Percentiles rank a stretch among this genome's conserved stretches.
These are phyloP conservation scores for Vitis hybrid DNA, from an alignment of 177 flowering plant species.

Conservation along the genomic window DNA sequence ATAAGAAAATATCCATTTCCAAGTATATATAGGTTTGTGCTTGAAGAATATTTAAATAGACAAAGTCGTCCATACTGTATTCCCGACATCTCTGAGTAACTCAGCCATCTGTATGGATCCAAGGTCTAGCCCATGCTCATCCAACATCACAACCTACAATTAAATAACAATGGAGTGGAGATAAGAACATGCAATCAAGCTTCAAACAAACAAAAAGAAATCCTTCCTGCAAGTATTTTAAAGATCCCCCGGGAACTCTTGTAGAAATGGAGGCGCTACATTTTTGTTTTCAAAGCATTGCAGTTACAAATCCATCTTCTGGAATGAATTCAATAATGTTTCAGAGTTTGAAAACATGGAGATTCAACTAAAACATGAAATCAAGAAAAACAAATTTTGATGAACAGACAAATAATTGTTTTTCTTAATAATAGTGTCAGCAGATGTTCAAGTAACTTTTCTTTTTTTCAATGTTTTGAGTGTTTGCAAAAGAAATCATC, in stretches of 20 bases:
- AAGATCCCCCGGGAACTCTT: neutral
- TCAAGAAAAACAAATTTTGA: neutral
- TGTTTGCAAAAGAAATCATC: no score
- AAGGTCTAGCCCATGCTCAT: slow-evolving; percentile 73
- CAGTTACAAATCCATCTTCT: neutral
- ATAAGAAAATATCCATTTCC: neutral
- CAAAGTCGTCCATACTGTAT: slow-evolving; percentile 37
- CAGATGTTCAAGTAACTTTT: no score
- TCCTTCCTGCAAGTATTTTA: neutral
- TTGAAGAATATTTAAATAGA: no score
- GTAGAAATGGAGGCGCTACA: neutral
- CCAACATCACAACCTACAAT: slow-evolving; percentile 76
- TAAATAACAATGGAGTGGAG: neutral
- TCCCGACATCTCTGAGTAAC: slow-evolving; percentile 71
- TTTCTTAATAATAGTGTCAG: no score
- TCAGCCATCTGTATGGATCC: slow-evolving; percentile 85
- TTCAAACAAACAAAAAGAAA: neutral
- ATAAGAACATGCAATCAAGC: neutral
- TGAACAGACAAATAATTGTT: no score
- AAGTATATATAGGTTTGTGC: no score
- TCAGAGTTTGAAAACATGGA: neutral
- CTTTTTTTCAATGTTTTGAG: no score
- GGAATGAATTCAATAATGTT: neutral
- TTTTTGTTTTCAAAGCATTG: neutral
- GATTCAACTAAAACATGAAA: neutral